Evolutionary conservation across 345 rosid species (phyloP).

Genomic region (Arabidopsis arenosa): DNA sequence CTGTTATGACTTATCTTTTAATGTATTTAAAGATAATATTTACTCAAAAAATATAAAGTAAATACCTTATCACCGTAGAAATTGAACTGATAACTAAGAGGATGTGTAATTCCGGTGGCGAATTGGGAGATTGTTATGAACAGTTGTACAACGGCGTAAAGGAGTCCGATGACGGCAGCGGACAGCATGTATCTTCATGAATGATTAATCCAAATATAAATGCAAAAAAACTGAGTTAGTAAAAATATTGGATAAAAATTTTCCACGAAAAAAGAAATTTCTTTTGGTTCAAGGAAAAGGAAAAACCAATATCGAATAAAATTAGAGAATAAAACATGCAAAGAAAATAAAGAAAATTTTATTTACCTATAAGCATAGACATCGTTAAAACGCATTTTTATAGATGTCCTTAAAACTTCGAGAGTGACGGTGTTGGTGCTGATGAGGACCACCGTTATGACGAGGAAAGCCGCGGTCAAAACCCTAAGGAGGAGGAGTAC

Average conservation of each 20-base stretch:
- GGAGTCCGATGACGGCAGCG: constrained; percentile 36
- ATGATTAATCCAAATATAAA: background rate
- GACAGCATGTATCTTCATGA: constrained; percentile 47
- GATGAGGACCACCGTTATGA: constrained; percentile 43
- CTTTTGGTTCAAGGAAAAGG: background rate
- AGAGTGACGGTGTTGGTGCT: constrained; percentile 41
- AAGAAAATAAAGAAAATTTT: background rate
- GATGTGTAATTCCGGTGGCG: constrained; percentile 29
- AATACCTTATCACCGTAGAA: constrained; percentile 52
- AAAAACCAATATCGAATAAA: background rate
- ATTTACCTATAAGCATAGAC: constrained; percentile 46
- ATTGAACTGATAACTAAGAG: constrained; percentile 36
- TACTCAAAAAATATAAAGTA: background rate
- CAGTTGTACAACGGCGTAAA: constrained; percentile 41
- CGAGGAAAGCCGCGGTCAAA: constrained; percentile 35
- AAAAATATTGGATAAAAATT: background rate
- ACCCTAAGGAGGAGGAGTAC: constrained; percentile 40
- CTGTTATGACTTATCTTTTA: background rate
- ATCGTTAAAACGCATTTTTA: constrained; percentile 39
- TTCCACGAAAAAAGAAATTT: background rate
- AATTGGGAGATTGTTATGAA: constrained; percentile 37
- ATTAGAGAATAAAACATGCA: too few species aligned
- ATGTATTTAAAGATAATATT: background rate
- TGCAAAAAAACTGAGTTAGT: background rate
- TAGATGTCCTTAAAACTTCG: background rate